A percentile compares a stretch with the other conserved stretches of the same genome.
phyloP scores from a whole-genome alignment of 345 rosid species.

The Stellera chamaejasme region DNA sequence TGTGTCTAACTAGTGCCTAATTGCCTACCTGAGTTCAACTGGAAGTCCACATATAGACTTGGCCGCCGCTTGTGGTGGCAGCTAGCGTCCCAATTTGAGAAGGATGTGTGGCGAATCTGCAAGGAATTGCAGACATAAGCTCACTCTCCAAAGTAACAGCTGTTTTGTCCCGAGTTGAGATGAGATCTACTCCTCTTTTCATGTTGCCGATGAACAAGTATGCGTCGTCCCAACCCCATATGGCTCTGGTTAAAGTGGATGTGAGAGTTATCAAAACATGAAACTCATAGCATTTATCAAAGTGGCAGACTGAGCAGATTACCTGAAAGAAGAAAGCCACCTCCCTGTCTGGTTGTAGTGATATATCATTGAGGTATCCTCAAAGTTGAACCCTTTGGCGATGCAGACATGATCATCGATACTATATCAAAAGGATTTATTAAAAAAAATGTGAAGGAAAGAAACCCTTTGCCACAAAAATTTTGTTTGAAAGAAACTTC shows the following conservation, averaged over 20 bases:
- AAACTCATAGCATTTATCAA: background rate
- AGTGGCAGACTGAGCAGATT: slow-evolving; percentile 10
- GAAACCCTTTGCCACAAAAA: background rate
- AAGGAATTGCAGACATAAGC: slow-evolving; percentile 47
- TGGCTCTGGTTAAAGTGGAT: slow-evolving; percentile 33
- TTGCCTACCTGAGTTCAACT: slow-evolving; percentile 8
- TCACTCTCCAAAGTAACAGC: slow-evolving; percentile 38
- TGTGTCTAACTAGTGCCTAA: too few species aligned
- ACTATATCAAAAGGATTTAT: slow-evolving; percentile 27
- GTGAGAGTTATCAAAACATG: background rate
- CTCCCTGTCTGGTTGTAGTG: slow-evolving; percentile 60
- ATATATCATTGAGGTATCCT: slow-evolving; percentile 29
- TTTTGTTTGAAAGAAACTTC: background rate
- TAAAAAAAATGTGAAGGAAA: background rate
- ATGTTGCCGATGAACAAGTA: slow-evolving; percentile 50
- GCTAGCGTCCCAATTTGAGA: slow-evolving; percentile 54
- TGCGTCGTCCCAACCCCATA: slow-evolving; percentile 96
- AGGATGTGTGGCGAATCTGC: slow-evolving; percentile 69
- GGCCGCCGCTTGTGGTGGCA: slow-evolving; percentile 64
- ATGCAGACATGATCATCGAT: slow-evolving; percentile 49
- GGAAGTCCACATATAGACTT: slow-evolving; percentile 62
- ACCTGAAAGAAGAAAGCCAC: slow-evolving; percentile 73
- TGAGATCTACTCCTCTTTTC: slow-evolving; percentile 57
- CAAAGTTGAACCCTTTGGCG: slow-evolving; percentile 43
- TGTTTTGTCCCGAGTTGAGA: slow-evolving; percentile 29